phyloP scores from a whole-genome alignment of 2,329 filamentous ascomycete genomes.

The Aureobasidium pullulans region DNA sequence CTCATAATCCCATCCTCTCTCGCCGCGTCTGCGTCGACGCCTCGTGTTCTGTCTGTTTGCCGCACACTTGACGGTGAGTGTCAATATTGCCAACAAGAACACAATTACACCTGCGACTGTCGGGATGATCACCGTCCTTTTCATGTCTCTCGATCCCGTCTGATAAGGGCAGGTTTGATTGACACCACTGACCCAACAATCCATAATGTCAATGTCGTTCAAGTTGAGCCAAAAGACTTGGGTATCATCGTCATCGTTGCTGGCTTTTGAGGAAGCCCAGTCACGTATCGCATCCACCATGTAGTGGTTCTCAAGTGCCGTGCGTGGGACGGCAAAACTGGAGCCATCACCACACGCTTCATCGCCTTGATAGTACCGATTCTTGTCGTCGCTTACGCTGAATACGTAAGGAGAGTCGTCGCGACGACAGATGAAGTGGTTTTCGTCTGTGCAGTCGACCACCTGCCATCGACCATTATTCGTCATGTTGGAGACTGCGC shows the following conservation, averaged over 20 bases:
- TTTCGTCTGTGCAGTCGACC: constrained; percentile 45
- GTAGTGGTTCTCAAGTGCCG: constrained; percentile 56
- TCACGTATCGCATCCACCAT: constrained; percentile 31
- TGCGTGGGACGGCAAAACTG: constrained; percentile 52
- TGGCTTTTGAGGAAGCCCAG: constrained; percentile 13
- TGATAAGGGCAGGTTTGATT: constrained; percentile 55
- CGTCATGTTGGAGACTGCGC: constrained; percentile 46
- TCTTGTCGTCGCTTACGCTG: constrained; percentile 40
- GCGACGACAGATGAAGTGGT: constrained; percentile 50
- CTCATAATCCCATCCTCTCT: constrained; percentile 58
- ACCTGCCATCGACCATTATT: constrained; percentile 51
- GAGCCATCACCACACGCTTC: constrained; percentile 42
- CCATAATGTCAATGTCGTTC: constrained; percentile 49
- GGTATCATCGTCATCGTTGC: constrained; percentile 24
- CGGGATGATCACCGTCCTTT: constrained; percentile 50
- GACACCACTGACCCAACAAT: constrained; percentile 55
- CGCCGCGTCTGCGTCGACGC: constrained; percentile 41
- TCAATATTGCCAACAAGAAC: constrained; percentile 52
- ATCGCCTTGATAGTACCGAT: constrained; percentile 33
- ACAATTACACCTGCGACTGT: constrained; percentile 57
- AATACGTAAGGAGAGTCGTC: constrained; percentile 47
- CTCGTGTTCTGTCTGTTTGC: constrained; percentile 50
- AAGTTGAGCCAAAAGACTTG: constrained; percentile 50
- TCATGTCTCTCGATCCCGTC: constrained; percentile 28
- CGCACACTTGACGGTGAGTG: constrained; percentile 57